Evolutionary conservation across 352 stramenopile species (phyloP).

Genomic region (Globisporangium orthogonon): DNA sequence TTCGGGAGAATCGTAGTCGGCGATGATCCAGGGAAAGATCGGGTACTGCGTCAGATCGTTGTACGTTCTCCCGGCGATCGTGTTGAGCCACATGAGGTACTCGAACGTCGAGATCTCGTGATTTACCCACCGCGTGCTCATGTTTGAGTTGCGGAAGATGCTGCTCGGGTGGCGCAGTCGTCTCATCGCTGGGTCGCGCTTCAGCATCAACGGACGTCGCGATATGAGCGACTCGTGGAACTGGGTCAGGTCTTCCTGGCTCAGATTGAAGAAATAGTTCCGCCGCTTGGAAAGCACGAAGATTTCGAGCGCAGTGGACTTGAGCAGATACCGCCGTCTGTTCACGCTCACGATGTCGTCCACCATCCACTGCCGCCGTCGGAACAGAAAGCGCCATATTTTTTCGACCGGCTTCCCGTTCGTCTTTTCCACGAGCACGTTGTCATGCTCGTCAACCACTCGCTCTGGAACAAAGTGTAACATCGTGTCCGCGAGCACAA

Average conservation of each 20-base stretch:
- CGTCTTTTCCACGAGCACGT: conserved; percentile 46
- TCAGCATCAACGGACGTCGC: conserved; percentile 48
- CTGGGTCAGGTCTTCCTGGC: conserved; percentile 34
- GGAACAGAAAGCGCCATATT: conserved; percentile 67
- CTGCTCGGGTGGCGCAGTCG: conserved; percentile 73
- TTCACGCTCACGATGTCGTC: conserved; percentile 71
- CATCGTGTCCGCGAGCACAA: conserved; percentile 42
- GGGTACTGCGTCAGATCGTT: conserved; percentile 96
- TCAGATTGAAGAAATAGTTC: conserved; percentile 84
- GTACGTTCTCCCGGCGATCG: conserved; percentile 82
- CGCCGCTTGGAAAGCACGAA: conserved; percentile 82
- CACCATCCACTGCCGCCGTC: conserved; percentile 55
- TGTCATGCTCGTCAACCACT: conserved; percentile 74
- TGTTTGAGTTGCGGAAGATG: conserved; percentile 72
- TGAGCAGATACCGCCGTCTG: conserved; percentile 74
- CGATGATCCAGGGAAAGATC: conserved; percentile 90
- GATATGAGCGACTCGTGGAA: conserved; percentile 70
- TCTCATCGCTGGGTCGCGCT: conserved; percentile 63
- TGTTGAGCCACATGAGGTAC: conserved; percentile 92
- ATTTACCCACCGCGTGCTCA: conserved; percentile 67
- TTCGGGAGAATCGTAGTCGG: conserved; percentile 76
- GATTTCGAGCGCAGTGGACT: conserved; percentile 71
- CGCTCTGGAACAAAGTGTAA: conserved; percentile 59
- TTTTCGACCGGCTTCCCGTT: conserved; percentile 29
- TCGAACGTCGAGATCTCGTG: conserved; percentile 96